A percentile compares a stretch with the other conserved stretches of the same genome.
These are phyloP conservation scores for Blastocystis sp. DNA, from an alignment of 352 stramenopile genomes.

Conservation along the genomic window DNA sequence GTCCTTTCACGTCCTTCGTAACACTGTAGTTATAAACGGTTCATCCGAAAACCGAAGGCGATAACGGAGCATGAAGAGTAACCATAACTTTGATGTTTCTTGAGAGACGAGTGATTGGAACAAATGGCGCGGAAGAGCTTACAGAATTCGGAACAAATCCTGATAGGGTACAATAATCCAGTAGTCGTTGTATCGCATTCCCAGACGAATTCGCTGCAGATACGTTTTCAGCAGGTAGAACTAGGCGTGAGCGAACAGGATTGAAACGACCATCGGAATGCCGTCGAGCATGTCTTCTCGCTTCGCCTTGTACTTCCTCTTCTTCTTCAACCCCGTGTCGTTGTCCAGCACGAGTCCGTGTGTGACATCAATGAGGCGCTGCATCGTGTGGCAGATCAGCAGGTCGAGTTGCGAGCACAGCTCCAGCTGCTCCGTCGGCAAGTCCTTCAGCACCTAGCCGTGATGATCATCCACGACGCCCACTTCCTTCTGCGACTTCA, in stretches of 20 bases:
- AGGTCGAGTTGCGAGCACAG: constrained; percentile 52
- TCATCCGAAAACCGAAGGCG: constrained; percentile 49
- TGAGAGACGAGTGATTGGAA: too few species aligned
- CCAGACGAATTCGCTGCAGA: constrained; percentile 40
- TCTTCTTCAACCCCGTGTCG: not conserved
- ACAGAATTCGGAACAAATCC: constrained; percentile 21
- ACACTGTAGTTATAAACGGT: constrained; percentile 48
- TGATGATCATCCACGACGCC: not conserved
- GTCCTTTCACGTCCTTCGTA: not conserved
- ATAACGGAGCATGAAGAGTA: constrained; percentile 16
- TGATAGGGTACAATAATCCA: constrained; percentile 72
- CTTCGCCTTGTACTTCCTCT: not conserved
- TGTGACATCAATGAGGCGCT: constrained; percentile 32
- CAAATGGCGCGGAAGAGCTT: too few species aligned
- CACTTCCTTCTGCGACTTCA: too few species aligned
- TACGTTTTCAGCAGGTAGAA: constrained; percentile 51
- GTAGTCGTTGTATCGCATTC: constrained; percentile 53
- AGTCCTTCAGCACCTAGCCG: too few species aligned
- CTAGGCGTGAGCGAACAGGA: not conserved
- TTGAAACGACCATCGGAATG: not conserved
- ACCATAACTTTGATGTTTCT: constrained; percentile 22
- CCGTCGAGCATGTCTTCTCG: not conserved
- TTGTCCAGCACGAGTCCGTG: constrained; percentile 27
- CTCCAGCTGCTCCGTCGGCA: not conserved
- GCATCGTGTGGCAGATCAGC: constrained; percentile 32